Percentiles rank a stretch among this genome's conserved stretches.
These are phyloP conservation scores for Rhododendron kiyosumense DNA, from an alignment of 148 eudicot genomes.

Conservation along the genomic window DNA sequence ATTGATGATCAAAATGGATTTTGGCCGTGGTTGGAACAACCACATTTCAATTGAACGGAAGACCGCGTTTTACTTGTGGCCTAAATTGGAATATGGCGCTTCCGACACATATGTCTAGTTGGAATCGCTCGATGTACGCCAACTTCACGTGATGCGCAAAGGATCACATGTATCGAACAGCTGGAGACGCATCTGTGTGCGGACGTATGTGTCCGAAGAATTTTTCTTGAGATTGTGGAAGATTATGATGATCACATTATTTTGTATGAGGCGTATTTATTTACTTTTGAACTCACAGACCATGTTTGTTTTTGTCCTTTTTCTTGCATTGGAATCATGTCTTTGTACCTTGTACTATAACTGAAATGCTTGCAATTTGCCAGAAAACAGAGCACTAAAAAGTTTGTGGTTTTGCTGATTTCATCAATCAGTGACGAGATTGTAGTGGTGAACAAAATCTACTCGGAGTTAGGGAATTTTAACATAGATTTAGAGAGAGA, in stretches of 20 bases:
- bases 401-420: neutral
- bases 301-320: neutral
- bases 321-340: constrained; percentile 10
- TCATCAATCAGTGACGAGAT: neutral
- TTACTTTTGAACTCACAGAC: neutral
- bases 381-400: neutral
- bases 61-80: neutral
- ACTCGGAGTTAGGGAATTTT: neutral
- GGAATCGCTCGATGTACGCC: neutral
- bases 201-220: neutral
- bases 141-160: neutral
- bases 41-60: constrained; percentile 49
- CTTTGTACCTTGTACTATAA: neutral
- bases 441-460: neutral
- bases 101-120: neutral
- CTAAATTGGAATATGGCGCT: neutral
- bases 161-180: neutral
- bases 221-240: neutral
- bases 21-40: constrained; percentile 98
- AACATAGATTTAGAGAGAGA: neutral
- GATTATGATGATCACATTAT: neutral
- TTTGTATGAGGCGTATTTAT: neutral
- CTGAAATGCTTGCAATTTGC: neutral
- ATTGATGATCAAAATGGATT: constrained; percentile 81
- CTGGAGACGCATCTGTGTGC: neutral